Conservation (phyloP, 192 early-diverging fungal genomes). For the Kickxella alabastrina region DNA sequence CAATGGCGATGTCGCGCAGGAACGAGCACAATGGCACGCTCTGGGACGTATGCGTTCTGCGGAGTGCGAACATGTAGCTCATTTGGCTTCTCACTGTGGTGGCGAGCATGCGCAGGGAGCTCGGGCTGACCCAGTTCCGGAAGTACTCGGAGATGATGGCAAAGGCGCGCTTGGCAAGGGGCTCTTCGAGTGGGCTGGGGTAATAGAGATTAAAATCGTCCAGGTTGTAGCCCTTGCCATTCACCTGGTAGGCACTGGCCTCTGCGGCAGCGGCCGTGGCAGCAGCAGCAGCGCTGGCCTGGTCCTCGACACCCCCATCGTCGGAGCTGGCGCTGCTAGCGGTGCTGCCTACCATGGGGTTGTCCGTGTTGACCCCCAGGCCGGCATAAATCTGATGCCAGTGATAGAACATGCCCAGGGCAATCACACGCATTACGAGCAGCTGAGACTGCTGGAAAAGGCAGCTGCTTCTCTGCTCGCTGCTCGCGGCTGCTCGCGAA, state of each 20-base stretch:
- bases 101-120: constrained; percentile 34
- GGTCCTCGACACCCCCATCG: constrained; percentile 9
- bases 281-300: constrained; percentile 3
- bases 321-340: neutral
- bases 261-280: constrained; percentile 13
- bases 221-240: constrained; percentile 30
- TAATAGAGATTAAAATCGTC: constrained; percentile 39
- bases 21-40: constrained; percentile 27
- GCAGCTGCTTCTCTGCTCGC: constrained; percentile 19
- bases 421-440: constrained; percentile 76
- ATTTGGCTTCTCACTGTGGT: constrained; percentile 47
- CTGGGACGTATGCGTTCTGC: constrained; percentile 47
- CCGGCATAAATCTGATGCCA: constrained; percentile 70
- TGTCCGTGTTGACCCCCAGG: constrained; percentile 33
- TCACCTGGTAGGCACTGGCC: constrained; percentile 11
- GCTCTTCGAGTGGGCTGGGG: constrained; percentile 46
- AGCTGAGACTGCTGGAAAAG: constrained; percentile 83
- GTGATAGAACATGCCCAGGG: constrained; percentile 79
- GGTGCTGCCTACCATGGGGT: constrained; percentile 16
- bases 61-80: constrained; percentile 33
- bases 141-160: constrained; percentile 43
- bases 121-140: constrained; percentile 41
- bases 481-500: constrained; percentile 53
- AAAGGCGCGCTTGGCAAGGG: constrained; percentile 50
- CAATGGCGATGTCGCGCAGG: constrained; percentile 33